Percentiles rank a stretch among this genome's conserved stretches.
These are phyloP conservation scores for Lactarius evosmus DNA, from an alignment of 768 basidiomycete genomes.

Conservation along the genomic window DNA sequence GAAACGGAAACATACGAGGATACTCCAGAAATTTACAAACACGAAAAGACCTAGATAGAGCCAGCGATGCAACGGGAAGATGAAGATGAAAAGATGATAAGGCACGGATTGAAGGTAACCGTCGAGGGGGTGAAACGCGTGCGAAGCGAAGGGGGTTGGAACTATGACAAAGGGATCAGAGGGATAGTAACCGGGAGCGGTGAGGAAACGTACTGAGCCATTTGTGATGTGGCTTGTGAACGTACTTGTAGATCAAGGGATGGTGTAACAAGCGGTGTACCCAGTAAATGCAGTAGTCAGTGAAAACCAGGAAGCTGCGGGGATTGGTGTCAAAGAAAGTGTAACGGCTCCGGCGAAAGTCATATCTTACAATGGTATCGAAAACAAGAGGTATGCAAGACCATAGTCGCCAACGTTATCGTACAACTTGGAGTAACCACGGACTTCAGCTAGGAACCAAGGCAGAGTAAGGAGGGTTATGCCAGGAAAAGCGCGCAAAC, in stretches of 20 bases:
- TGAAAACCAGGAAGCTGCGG: slow-evolving; percentile 73
- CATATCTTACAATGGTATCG: slow-evolving; percentile 58
- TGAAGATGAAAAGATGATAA: slow-evolving; percentile 86
- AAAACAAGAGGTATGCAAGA: slow-evolving; percentile 65
- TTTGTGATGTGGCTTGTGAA: slow-evolving; percentile 99
- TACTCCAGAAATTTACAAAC: slow-evolving; percentile 90
- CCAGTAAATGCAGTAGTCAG: slow-evolving; percentile 96
- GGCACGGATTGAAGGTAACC: slow-evolving; percentile 93
- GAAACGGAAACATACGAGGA: slow-evolving; percentile 62
- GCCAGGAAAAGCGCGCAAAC: slow-evolving; percentile 72
- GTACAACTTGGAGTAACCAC: slow-evolving; percentile 80
- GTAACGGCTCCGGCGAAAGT: background rate
- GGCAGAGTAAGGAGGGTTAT: slow-evolving; percentile 87
- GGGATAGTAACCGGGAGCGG: background rate
- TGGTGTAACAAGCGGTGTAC: slow-evolving; percentile 88
- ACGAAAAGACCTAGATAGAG: slow-evolving; percentile 86
- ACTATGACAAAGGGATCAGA: slow-evolving; percentile 45
- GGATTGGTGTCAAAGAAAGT: slow-evolving; percentile 19
- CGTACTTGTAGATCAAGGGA: slow-evolving; percentile 78
- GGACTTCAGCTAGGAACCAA: slow-evolving; percentile 90
- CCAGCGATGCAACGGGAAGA: slow-evolving; percentile 87
- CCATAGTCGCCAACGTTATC: slow-evolving; percentile 78
- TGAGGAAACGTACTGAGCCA: slow-evolving; percentile 77
- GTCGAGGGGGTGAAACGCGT: slow-evolving; percentile 96
- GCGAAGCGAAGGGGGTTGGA: slow-evolving; percentile 94